These are phyloP conservation scores for Aspergillus sp. DNA, from an alignment of 2,329 filamentous ascomycete species.

Conservation along the genomic window DNA sequence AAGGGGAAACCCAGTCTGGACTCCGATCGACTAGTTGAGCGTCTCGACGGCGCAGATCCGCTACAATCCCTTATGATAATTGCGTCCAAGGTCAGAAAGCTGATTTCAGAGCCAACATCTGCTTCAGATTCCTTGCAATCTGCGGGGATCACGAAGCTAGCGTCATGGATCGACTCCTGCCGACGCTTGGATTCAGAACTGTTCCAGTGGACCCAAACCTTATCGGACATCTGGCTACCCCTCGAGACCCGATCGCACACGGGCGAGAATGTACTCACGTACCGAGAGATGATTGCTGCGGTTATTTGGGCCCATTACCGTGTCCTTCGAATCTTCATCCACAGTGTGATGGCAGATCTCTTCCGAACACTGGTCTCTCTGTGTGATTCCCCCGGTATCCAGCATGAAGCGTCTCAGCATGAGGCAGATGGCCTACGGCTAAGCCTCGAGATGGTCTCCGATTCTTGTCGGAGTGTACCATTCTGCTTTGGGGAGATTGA, in stretches of 20 bases:
- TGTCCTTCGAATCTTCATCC: constrained; percentile 36
- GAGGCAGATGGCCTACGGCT: constrained; percentile 18
- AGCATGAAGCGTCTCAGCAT: constrained; percentile 3
- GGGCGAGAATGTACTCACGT: constrained; percentile 35
- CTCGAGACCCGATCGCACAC: constrained; percentile 31
- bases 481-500: constrained; percentile 38
- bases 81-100: constrained; percentile 32
- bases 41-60: constrained; percentile 32
- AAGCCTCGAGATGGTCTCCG: constrained; percentile 37
- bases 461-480: constrained; percentile 38
- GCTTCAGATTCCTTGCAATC: constrained; percentile 7
- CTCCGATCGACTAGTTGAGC: constrained; percentile 30
- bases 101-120: constrained; percentile 28
- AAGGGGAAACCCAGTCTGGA: constrained; percentile 34
- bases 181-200: constrained; percentile 32
- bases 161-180: constrained; percentile 27
- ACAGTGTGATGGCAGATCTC: constrained; percentile 32
- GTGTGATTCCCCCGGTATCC: constrained; percentile 9
- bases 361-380: constrained; percentile 21
- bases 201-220: constrained; percentile 31
- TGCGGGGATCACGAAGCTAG: constrained; percentile 21
- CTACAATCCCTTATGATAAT: constrained; percentile 34
- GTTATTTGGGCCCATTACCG: constrained; percentile 41
- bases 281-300: constrained; percentile 30
- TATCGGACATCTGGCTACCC: constrained; percentile 38